These are phyloP conservation scores for Chaetomium cochliodes DNA, from an alignment of 495 filamentous ascomycete species.

Conservation along the genomic window DNA sequence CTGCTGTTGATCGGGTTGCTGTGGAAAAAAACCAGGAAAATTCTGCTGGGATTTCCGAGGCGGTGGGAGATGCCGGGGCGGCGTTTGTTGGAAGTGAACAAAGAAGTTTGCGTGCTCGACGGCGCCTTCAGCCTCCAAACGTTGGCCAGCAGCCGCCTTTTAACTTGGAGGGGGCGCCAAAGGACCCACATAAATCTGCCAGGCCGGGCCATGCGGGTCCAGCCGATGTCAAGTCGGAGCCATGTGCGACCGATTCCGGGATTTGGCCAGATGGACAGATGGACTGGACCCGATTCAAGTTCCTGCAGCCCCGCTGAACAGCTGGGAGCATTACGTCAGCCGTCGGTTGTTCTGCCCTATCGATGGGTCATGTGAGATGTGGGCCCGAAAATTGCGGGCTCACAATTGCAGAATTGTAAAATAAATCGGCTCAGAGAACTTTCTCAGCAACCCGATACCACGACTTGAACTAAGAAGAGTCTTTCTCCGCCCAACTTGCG, in stretches of 20 bases:
- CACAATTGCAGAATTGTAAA: constrained; percentile 36
- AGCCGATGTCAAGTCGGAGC: constrained; percentile 2
- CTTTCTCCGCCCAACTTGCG: constrained; percentile 56
- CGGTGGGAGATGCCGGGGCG: background rate
- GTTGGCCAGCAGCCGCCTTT: constrained; percentile 22
- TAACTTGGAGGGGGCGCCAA: constrained; percentile 17
- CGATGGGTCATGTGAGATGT: constrained; percentile 32
- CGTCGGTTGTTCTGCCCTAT: constrained; percentile 30
- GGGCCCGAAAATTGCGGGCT: constrained; percentile 33
- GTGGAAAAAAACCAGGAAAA: background rate
- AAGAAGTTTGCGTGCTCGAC: constrained; percentile 29
- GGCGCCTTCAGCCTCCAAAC: constrained; percentile 18
- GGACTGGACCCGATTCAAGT: no score
- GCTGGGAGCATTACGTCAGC: constrained; percentile 21
- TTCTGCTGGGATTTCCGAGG: background rate
- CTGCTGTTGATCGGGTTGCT: background rate
- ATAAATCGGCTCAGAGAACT: constrained; percentile 32
- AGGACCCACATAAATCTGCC: constrained; percentile 3
- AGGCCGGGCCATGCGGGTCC: background rate
- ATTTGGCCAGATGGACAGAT: background rate
- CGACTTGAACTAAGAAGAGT: constrained; percentile 53
- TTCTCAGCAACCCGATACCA: constrained; percentile 25
- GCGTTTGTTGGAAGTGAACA: constrained; percentile 16
- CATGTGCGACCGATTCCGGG: constrained; percentile 18
- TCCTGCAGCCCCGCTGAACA: background rate